These are phyloP conservation scores for Apiospora hydei DNA, from an alignment of 2,329 filamentous ascomycete genomes.

Conservation along the genomic window DNA sequence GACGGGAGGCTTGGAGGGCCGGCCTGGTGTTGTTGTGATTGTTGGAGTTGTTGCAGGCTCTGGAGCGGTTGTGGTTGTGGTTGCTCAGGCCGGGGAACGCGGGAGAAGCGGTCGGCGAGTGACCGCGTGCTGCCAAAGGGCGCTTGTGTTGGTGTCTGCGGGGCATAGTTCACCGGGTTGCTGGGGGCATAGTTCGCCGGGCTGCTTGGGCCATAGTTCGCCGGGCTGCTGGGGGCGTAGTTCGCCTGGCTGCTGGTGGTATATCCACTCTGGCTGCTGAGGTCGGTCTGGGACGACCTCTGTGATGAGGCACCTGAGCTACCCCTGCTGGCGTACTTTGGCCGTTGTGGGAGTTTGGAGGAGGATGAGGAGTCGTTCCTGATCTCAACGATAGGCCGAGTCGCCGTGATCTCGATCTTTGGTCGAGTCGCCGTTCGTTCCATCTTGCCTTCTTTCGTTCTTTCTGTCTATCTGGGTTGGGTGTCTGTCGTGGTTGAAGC, in stretches of 20 bases:
- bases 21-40: constrained; percentile 8
- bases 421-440: neutral
- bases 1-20: neutral
- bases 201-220: neutral
- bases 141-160: neutral
- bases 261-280: neutral
- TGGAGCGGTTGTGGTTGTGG: neutral
- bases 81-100: neutral
- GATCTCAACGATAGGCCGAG: constrained; percentile 16
- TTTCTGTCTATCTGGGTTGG: neutral
- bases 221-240: neutral
- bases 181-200: no score
- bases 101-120: constrained; percentile 18
- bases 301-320: neutral
- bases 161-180: neutral
- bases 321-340: neutral
- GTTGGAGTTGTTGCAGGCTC: neutral
- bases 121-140: neutral
- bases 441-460: neutral
- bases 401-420: neutral
- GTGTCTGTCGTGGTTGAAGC: neutral
- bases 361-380: neutral
- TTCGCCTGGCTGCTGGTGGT: neutral
- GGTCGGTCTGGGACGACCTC: neutral
- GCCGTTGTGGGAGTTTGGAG: constrained; percentile 5